phyloP scores from a whole-genome alignment of 2,329 filamentous ascomycete species.

The Apiospora malaysiana region DNA sequence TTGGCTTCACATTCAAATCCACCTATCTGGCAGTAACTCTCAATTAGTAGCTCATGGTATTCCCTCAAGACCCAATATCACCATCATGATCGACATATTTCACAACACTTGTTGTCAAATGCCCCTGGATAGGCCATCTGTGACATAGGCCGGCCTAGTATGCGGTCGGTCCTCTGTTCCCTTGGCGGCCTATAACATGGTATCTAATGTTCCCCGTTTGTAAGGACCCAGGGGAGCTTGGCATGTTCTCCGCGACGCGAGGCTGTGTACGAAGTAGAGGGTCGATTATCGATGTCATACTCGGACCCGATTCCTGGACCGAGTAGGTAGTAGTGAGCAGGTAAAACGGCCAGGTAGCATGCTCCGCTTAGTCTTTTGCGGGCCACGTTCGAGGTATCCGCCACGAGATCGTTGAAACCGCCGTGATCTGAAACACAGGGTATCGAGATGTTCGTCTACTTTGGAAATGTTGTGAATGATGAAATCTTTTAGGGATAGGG shows the following conservation, averaged over 20 bases:
- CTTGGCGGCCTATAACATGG: not conserved
- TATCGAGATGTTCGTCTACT: not conserved
- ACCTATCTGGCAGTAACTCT: not conserved
- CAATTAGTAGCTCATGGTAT: too few relatives aligned
- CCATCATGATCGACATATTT: not conserved
- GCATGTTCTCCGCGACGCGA: not conserved
- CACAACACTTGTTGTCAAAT: not conserved
- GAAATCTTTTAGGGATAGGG: not conserved
- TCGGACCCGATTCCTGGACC: not conserved
- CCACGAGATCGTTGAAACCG: not conserved
- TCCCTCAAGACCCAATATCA: not conserved
- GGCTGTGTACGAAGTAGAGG: not conserved
- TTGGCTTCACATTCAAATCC: not conserved
- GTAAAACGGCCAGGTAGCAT: not conserved
- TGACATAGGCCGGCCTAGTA: not conserved
- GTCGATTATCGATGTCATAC: not conserved
- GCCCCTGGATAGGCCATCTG: not conserved
- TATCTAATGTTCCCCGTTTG: not conserved
- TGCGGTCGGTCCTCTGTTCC: not conserved
- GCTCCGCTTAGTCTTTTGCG: conserved; percentile 7
- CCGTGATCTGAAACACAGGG: not conserved
- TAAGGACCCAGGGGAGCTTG: not conserved
- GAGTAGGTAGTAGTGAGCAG: not conserved
- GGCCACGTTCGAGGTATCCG: not conserved
- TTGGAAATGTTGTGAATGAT: not conserved